phyloP scores from a whole-genome alignment of 1,284 basidiomycete species.

The Cutaneotrichosporon sp. region DNA sequence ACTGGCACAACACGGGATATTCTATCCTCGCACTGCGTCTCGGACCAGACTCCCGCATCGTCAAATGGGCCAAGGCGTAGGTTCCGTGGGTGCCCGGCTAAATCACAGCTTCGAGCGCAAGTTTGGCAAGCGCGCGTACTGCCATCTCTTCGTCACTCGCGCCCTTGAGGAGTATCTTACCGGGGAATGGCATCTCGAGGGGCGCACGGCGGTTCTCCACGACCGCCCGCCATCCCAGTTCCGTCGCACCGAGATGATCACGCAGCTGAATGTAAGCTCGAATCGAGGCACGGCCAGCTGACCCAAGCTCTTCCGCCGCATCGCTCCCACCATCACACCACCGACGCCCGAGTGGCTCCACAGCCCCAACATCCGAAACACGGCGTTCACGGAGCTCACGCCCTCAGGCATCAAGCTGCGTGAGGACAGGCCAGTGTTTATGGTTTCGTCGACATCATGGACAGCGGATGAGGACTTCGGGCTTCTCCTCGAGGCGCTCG shows the following conservation, averaged over 20 bases:
- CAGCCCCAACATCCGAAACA: constrained; percentile 41
- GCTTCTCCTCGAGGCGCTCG: constrained; percentile 73
- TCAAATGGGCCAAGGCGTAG: constrained; percentile 71
- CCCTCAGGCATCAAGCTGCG: constrained; percentile 54
- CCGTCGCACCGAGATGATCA: constrained; percentile 64
- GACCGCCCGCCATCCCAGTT: constrained; percentile 85
- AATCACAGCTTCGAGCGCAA: constrained; percentile 69
- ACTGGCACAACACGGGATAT: constrained; percentile 98
- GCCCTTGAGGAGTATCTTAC: constrained; percentile 76
- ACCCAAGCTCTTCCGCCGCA: constrained; percentile 61
- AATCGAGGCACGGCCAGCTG: constrained; percentile 13
- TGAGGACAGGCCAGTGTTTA: constrained; percentile 72
- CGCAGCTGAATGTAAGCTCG: constrained; percentile 61
- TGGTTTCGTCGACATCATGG: constrained; percentile 95
- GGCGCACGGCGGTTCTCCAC: constrained; percentile 72
- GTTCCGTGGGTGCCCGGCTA: constrained; percentile 22
- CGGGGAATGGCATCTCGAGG: constrained; percentile 75
- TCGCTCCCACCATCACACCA: constrained; percentile 47
- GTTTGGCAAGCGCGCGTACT: constrained; percentile 77
- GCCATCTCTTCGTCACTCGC: constrained; percentile 89
- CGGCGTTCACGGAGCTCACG: constrained; percentile 33
- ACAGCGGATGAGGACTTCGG: constrained; percentile 95
- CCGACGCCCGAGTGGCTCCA: constrained; percentile 40
- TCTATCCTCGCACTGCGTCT: constrained; percentile 85
- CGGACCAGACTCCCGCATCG: constrained; percentile 66